phyloP scores from a whole-genome alignment of 495 filamentous ascomycete species.

The Aspergillus steynii region DNA sequence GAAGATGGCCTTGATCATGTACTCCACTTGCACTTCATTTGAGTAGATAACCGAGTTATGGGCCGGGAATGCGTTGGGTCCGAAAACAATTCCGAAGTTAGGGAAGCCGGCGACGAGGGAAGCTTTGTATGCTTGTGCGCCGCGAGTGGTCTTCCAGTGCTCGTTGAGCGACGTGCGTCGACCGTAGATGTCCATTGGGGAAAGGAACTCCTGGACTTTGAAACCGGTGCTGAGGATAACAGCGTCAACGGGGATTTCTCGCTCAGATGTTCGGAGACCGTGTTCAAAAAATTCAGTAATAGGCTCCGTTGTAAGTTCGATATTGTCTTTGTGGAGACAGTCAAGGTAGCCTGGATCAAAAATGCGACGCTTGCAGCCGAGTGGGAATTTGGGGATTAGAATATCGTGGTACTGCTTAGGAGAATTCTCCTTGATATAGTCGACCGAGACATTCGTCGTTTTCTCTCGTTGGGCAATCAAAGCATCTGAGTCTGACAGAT shows the following conservation, averaged over 20 bases:
- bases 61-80: conserved; percentile 60
- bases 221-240: conserved; percentile 56
- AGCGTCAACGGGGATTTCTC: conserved; percentile 35
- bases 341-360: conserved; percentile 54
- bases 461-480: not conserved
- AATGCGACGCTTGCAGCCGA: conserved; percentile 60
- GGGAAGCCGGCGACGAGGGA: conserved; percentile 59
- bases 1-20: conserved; percentile 10
- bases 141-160: conserved; percentile 50
- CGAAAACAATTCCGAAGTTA: conserved; percentile 61
- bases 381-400: conserved; percentile 53
- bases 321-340: conserved; percentile 44
- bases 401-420: conserved; percentile 59
- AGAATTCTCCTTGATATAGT: conserved; percentile 39
- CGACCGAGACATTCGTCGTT: not conserved
- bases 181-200: conserved; percentile 42
- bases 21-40: conserved; percentile 52
- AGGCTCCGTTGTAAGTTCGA: conserved; percentile 39
- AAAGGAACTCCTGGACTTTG: conserved; percentile 35
- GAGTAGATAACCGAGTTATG: conserved; percentile 56
- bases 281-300: conserved; percentile 43
- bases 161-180: conserved; percentile 40
- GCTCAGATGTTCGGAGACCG: conserved; percentile 31
- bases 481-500: conserved; percentile 1
- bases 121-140: conserved; percentile 56